Evolutionary conservation across 495 filamentous ascomycete species (phyloP).

Genomic region (Durotheca rogersii): DNA sequence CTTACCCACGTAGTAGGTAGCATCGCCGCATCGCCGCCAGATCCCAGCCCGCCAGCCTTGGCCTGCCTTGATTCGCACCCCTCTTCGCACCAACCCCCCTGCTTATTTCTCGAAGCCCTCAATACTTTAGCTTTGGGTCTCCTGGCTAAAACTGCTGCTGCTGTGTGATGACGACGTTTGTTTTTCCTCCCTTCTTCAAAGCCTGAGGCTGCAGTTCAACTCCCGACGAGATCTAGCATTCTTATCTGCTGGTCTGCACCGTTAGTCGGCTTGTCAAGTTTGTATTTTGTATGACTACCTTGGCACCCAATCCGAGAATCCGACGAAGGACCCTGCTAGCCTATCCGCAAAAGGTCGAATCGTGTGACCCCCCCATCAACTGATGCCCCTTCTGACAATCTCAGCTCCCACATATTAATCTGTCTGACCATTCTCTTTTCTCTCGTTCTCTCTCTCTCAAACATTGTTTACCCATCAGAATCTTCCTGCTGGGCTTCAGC

Average conservation of each 20-base stretch:
- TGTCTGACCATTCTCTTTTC: no score
- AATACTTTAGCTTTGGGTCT: slow-evolving; percentile 26
- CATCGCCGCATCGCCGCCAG: no score
- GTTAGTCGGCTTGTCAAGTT: background rate
- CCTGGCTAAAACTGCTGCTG: slow-evolving; percentile 11
- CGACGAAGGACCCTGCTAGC: slow-evolving; percentile 11
- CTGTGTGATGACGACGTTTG: slow-evolving; percentile 53
- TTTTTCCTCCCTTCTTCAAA: slow-evolving; percentile 30
- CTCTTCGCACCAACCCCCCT: slow-evolving; percentile 31
- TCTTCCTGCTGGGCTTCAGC: no score
- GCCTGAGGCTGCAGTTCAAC: slow-evolving; percentile 13
- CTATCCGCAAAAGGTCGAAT: slow-evolving; percentile 30
- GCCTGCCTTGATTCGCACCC: slow-evolving; percentile 33
- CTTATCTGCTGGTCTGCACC: slow-evolving; percentile 17
- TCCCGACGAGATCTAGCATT: slow-evolving; percentile 26
- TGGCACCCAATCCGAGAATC: slow-evolving; percentile 24
- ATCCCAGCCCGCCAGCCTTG: slow-evolving; percentile 26
- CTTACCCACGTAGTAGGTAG: slow-evolving; percentile 14
- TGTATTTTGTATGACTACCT: slow-evolving; percentile 20
- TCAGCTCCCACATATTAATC: slow-evolving; percentile 21
- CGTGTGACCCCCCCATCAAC: slow-evolving; percentile 40
- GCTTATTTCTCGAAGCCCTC: slow-evolving; percentile 20
- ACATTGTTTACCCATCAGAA: slow-evolving; percentile 12
- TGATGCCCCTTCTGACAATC: slow-evolving; percentile 21
- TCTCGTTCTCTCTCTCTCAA: slow-evolving; percentile 11